Evolutionary conservation across 2,329 filamentous ascomycete species (phyloP), one percentile per base, ranked within the genome.

Genomic region (Colletotrichum simmondsii): DNA sequence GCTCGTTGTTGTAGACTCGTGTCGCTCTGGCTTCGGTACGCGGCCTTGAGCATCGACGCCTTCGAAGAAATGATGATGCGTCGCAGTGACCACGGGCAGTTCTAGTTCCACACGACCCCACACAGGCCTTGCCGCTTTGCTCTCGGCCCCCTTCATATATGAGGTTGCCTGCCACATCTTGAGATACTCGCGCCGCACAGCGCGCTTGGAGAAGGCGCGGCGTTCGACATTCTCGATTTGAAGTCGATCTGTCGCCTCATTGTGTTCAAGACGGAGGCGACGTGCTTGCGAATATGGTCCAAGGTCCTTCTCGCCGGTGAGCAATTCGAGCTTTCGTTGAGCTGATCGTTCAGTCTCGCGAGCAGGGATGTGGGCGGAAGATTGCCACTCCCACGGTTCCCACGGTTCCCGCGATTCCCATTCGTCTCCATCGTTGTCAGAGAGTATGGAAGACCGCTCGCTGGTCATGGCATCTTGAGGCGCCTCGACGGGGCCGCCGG

Each of bases 101-200:
- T 76, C 74, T 8, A 74, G 74, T 24, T 80, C 75, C 0, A 71
- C 37, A 5, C 74, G 74, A 0, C 89, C 90, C 89, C 89, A 92
- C 56, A 79, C 78, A 49, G 89, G 82, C 28, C 78, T 78, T 74
- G 76, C 74, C 22, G 79, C 11, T 79, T 78, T 19, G 79, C 77
- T 4, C 80, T 75, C 14, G 14, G 24, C 81, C 22, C 19, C 14
- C 35, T 82, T 78, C 78, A 88, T 83, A 11, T 80, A 83, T 0
- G 88, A 79, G 2, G 84, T 85, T 69, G 84, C 76, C 70, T 82
- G 77, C 87, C 87, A 90, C 1, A 86, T 76, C 35, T 80, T 79
- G 4, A 75, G 77, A 74, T 90, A 89, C 22, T 89, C 77, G 37
- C 89, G 84, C 11, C 83, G 83, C 78, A 88, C 85, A 71, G 82